Base-by-base conservation (phyloP, 371 early-diverging fungal species). In the Zopfochytrium polystomum region DNA sequence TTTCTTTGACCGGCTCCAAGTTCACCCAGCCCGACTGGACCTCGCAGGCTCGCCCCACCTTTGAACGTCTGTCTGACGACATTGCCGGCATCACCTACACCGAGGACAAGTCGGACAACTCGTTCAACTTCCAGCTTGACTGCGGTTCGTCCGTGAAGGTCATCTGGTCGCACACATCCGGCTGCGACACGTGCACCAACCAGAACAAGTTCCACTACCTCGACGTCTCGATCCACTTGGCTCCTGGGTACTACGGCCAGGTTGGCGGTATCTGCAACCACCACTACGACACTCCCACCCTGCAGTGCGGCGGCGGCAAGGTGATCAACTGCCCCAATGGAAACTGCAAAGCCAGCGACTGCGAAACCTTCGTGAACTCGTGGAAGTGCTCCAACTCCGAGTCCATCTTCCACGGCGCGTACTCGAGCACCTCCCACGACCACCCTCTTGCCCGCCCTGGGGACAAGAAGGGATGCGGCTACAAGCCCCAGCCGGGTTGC, bases 181-280 rank as follows among this genome's bases (percentile, higher is more conserved):
- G n/a, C n/a, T n/a, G n/a, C n/a, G n/a, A n/a, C n/a, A 49, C 22
- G 22, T 22, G 22, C 31, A 50, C 38, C 23, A 3, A 23, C 34
- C 5, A 13, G 34, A 23, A 58, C 20, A 33, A 47, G 3, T 22
- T 58, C 9, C 26, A 30, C 33, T 58, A 27, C 29, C 18, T 58
- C 3, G 51, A 58, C 34, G 51, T 50, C 49, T 32, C 25, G 30
- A 25, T 58, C 38, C 9, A 49, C n/a, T 18, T 58, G 15, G 29
- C 52, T 7, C 30, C 58, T 33, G 47, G 48, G 6, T 50, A 58
- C 58, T 49, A 47, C 33, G 51, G 42, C 35, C 47, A 58, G 33
- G 48, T 33, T 26, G 51, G 51, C 58, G 58, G 58, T 58, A 47
- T 58, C 34, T 58, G 58, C 58, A 58, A 58, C 50, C 23, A 18